phyloP scores from a whole-genome alignment of 805 yeast genomes.

The Vanderwaltozyma yarrowii region DNA sequence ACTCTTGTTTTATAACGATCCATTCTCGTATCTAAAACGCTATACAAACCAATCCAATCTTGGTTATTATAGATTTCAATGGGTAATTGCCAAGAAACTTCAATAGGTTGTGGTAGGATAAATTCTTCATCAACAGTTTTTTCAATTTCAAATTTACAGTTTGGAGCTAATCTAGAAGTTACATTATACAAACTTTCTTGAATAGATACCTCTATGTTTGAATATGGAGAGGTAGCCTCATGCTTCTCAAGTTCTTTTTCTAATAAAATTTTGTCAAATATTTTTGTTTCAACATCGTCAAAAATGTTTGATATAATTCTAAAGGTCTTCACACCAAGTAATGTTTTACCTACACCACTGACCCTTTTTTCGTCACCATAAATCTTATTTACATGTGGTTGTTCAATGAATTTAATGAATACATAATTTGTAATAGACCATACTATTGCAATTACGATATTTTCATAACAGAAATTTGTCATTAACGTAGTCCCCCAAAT shows the following conservation, averaged over 20 bases:
- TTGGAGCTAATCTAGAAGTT: slow-evolving; percentile 11
- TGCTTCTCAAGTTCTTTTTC: slow-evolving; percentile 5
- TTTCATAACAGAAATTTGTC: slow-evolving; percentile 40
- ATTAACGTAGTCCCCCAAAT: slow-evolving; percentile 65
- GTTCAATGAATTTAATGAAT: slow-evolving; percentile 62
- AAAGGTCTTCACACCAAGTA: slow-evolving; percentile 27
- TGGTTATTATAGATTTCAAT: slow-evolving; percentile 32
- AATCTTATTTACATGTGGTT: slow-evolving; percentile 63
- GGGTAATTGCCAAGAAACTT: slow-evolving; percentile 47
- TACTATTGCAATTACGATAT: slow-evolving; percentile 42
- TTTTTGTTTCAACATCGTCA: slow-evolving; percentile 30
- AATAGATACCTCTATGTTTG: not conserved
- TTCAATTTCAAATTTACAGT: slow-evolving; percentile 23
- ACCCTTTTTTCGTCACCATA: slow-evolving; percentile 58
- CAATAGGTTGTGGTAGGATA: slow-evolving; percentile 35
- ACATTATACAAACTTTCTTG: slow-evolving; percentile 5
- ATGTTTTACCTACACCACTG: slow-evolving; percentile 39
- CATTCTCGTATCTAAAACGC: slow-evolving; percentile 46
- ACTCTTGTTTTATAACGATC: slow-evolving; percentile 46
- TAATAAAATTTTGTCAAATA: not conserved
- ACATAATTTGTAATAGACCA: slow-evolving; percentile 60
- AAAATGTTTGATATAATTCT: slow-evolving; percentile 28
- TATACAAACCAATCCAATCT: slow-evolving; percentile 76
- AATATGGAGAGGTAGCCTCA: not conserved
- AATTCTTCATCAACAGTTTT: slow-evolving; percentile 23